A percentile compares a stretch with the other conserved stretches of the same genome.
These are phyloP conservation scores for Oryza coarctata DNA, from an alignment of 176 grass and related monocot species.

Conservation along the genomic window DNA sequence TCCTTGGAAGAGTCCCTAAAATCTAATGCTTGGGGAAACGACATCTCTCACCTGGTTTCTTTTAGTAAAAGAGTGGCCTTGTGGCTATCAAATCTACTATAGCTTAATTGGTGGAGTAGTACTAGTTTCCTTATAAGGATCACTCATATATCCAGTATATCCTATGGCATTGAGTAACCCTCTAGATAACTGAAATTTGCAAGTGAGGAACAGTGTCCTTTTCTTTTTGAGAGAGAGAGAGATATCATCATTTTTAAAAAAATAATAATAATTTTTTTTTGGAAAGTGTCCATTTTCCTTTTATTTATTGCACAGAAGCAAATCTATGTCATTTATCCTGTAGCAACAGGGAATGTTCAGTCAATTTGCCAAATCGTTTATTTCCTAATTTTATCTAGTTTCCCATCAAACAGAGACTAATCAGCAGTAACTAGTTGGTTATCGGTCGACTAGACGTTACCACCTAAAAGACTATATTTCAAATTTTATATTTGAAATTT, in stretches of 20 bases:
- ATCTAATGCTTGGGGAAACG: conserved; percentile 18
- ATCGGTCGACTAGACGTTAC: not conserved
- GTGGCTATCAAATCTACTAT: conserved; percentile 7
- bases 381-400: not conserved
- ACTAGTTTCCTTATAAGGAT: conserved; percentile 53
- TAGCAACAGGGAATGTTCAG: not conserved
- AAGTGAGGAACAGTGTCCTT: not conserved
- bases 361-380: not conserved
- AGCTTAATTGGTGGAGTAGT: conserved; percentile 9
- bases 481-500: not conserved
- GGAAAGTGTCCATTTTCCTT: not conserved
- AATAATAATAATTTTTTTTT: not conserved
- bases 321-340: not conserved
- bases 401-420: not conserved
- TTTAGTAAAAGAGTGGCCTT: conserved; percentile 44
- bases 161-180: conserved; percentile 30
- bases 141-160: not conserved
- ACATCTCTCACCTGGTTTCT: conserved; percentile 23
- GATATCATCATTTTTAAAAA: not conserved
- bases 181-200: not conserved
- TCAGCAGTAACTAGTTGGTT: not conserved
- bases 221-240: no score
- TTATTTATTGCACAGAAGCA: not conserved
- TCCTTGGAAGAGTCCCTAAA: conserved; percentile 35
- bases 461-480: not conserved